Base-by-base conservation (phyloP, 2,329 filamentous ascomycete species). In the Dryadomyces quercivorus region DNA sequence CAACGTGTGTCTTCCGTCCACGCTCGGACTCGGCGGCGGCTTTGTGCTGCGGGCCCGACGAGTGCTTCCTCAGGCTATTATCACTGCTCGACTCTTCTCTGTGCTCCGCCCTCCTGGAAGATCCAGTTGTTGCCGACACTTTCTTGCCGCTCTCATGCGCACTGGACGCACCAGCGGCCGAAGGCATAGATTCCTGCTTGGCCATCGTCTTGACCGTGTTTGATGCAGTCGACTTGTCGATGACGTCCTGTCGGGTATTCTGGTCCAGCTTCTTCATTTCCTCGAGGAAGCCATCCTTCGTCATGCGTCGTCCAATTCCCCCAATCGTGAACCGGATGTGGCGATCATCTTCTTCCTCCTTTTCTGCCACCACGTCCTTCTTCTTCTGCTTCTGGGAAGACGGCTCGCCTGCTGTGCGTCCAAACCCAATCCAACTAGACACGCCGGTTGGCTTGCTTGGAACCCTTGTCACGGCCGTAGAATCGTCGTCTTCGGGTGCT, bases 311-410 rank as follows among this genome's bases (percentile, higher is more conserved):
- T 6, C 85, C 85, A n/a, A 82, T 79, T 38, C 83, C 81, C 47
- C 78, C 81, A 59, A 92, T 86, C 1, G 84, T 90, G 67, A 91
- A 92, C 15, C 87, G 80, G 54, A 92, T 82, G 54, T 81, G 75
- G 15, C 79, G 76, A 60, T 91, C 86, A 56, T 91, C 86, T 2
- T 78, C 75, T 2, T 77, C 76, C n/a, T 76, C 70, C 3, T 71
- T 63, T 13, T 72, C 69, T 6, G 68, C 65, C 4, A 64, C 68
- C 12, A 66, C 65, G 53, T 65, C 72, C 68, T 73, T 77, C 60
- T 67, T 71, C 34, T 64, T 61, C 58, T 68, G 56, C 60, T 54
- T 60, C 51, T 59, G 64, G 1, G 51, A 18, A 18, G 61, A 54
- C 13, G 55, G 56, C 40, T 69, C 66, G 18, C 62, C 68, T 18